Evolutionary conservation across 495 filamentous ascomycete genomes (phyloP), one percentile per base, ranked within the genome.

Genomic region (Neurospora intermedia): DNA sequence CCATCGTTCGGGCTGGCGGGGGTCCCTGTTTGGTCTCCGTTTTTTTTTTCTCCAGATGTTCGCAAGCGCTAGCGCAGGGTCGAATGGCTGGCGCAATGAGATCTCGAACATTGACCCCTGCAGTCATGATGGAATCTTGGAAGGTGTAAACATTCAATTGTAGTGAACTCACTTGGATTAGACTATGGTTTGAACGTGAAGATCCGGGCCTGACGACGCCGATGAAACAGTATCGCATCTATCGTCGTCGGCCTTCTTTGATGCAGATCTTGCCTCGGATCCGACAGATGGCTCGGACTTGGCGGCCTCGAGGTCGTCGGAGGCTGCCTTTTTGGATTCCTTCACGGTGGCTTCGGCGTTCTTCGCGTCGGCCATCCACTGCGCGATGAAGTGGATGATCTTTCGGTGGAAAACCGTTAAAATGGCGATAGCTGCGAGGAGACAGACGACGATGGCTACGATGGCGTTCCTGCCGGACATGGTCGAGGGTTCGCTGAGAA

Each of bases 381-480:
- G 27, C 54, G 54, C 27, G 27, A 62, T 15, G 27, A 35, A 62
- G 43, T 5, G 35, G 69, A 75, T 69, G 40, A 73, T 73, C 45
- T 73, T 75, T 23, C 71, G 42, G 45, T 40, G 74, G 71, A 71
- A 38, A 40, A 73, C 71, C 11, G 42, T n/a, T 40, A 76, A 15
- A 41, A 74, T 6, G 6, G 59, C 69, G 27, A 72, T 38, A 43
- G 74, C 20, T 43, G 45, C 69, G 5, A 76, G 20, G 23, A 70
- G 39, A 42, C 70, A 23, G 71, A 78, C 70, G 20, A 79, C 70
- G 39, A 71, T 69, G 43, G 78, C 66, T 0, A 74, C 71, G 40
- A 79, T 70, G 4, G 69, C 46, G 42, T 45, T 54, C 43, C 70
- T 70, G 38, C 27, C 16, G 2, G 72, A 43, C 73, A 75, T 76